Percentiles rank a stretch among this genome's conserved stretches.
These are phyloP conservation scores for Rhodotorula glutinis DNA, from an alignment of 1,284 basidiomycete species.

Conservation along the genomic window DNA sequence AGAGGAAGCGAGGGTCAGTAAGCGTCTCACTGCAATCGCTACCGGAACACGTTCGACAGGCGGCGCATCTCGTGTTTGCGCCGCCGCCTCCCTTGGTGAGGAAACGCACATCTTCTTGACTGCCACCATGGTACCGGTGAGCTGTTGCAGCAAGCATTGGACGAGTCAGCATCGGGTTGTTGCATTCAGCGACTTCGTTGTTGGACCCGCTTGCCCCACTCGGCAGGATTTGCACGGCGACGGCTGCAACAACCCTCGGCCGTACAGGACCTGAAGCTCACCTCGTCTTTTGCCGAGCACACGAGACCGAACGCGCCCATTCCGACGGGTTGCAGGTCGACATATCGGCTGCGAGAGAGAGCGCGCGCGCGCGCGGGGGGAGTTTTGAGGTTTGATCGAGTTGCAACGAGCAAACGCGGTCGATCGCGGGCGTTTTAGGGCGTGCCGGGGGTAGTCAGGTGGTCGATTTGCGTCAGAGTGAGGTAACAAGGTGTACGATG, in stretches of 20 bases:
- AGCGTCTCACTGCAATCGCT: no score
- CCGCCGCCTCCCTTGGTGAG: neutral
- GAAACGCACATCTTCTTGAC: constrained; percentile 80
- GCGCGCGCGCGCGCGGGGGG: neutral
- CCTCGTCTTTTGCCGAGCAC: constrained; percentile 89
- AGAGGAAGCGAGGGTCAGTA: no score
- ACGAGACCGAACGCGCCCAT: constrained; percentile 98
- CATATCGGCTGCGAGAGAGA: constrained; percentile 63
- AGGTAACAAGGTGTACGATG: neutral
- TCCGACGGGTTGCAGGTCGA: constrained; percentile 98
- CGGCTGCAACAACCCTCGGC: no score
- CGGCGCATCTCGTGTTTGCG: neutral
- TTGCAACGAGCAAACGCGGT: neutral
- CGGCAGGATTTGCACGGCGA: neutral
- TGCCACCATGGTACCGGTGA: constrained; percentile 89
- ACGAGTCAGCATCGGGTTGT: neutral
- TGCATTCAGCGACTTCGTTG: neutral
- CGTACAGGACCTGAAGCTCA: neutral
- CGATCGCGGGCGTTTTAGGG: neutral
- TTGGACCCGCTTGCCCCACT: neutral
- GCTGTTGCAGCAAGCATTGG: constrained; percentile 54
- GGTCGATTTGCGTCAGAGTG: no score
- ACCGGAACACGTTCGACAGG: neutral
- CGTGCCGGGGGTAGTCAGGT: neutral
- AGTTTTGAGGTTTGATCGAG: no score